A percentile compares a stretch with the other conserved stretches of the same genome.
phyloP scores from a whole-genome alignment of 139 green algal species.

The Coccomyxa sp. region DNA sequence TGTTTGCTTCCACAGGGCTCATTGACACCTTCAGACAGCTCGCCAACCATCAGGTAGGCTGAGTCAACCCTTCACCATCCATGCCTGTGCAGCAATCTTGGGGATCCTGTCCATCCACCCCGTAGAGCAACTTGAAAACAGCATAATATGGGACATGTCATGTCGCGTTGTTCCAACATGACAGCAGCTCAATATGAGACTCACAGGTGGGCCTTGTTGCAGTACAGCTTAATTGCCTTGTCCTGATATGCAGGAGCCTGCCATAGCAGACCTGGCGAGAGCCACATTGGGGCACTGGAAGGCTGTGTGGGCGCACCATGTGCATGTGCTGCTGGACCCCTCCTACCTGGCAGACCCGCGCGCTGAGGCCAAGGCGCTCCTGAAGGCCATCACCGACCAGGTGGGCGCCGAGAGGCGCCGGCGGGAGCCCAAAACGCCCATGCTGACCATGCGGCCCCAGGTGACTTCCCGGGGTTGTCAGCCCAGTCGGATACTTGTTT shows the following conservation, averaged over 20 bases:
- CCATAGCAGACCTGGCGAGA: slow-evolving; percentile 16
- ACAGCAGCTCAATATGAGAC: too few species aligned
- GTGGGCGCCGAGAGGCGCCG: not conserved
- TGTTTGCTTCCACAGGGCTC: slow-evolving; percentile 19
- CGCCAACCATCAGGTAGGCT: slow-evolving; percentile 11
- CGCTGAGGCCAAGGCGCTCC: not conserved
- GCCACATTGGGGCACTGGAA: not conserved
- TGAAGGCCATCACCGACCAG: not conserved
- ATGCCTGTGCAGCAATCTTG: too few species aligned
- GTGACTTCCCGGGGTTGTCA: too few species aligned
- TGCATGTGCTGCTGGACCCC: not conserved
- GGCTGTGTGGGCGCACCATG: not conserved
- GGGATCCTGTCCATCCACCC: too few species aligned
- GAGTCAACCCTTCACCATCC: too few species aligned
- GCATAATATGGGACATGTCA: too few species aligned
- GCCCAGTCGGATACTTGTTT: too few species aligned
- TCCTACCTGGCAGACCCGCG: not conserved
- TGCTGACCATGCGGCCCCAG: too few species aligned
- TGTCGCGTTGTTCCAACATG: too few species aligned
- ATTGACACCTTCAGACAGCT: slow-evolving; percentile 20
- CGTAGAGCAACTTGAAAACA: too few species aligned
- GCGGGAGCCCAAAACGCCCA: too few species aligned
- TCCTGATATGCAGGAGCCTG: slow-evolving; percentile 11
- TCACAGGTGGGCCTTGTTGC: too few species aligned
- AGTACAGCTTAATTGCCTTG: not conserved